Conservation (phyloP, 345 rosid genomes). For the Populus tremula region DNA sequence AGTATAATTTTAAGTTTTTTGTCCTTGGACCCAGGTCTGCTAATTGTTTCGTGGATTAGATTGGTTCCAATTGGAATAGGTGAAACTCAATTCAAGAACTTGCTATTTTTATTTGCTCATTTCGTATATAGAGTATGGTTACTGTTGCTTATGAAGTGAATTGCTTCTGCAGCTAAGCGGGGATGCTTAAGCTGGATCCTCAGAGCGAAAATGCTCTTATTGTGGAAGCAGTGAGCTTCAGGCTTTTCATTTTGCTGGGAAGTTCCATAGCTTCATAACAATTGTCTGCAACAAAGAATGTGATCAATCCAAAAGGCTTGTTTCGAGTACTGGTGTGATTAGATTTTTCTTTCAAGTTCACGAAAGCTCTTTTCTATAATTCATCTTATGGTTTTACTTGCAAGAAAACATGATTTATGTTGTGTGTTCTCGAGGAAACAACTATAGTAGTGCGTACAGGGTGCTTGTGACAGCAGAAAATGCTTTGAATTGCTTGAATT, state of each 20-base stretch:
- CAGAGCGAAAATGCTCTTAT: neutral
- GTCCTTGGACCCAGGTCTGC: too few species aligned
- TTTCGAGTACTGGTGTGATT: neutral
- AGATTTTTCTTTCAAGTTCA: neutral
- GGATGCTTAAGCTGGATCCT: neutral
- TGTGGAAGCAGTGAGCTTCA: neutral
- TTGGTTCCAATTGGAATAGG: too few species aligned
- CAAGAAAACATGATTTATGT: neutral
- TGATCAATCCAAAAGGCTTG: neutral
- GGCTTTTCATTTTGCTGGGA: neutral
- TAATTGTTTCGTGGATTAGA: neutral
- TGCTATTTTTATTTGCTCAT: too few species aligned
- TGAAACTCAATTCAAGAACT: too few species aligned
- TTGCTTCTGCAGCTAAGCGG: neutral
- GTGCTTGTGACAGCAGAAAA: neutral
- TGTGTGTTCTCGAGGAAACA: neutral
- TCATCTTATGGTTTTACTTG: neutral
- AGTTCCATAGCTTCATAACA: neutral
- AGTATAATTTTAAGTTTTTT: too few species aligned
- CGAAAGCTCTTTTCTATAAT: neutral
- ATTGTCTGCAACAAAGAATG: neutral
- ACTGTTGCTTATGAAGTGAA: neutral
- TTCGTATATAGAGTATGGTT: neutral
- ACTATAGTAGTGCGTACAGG: too few species aligned
- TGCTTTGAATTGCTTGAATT: neutral